A percentile compares a stretch with the other conserved stretches of the same genome.
Evolutionary conservation across 495 filamentous ascomycete species (phyloP).

Genomic region (Lasiosphaeria ovina): DNA sequence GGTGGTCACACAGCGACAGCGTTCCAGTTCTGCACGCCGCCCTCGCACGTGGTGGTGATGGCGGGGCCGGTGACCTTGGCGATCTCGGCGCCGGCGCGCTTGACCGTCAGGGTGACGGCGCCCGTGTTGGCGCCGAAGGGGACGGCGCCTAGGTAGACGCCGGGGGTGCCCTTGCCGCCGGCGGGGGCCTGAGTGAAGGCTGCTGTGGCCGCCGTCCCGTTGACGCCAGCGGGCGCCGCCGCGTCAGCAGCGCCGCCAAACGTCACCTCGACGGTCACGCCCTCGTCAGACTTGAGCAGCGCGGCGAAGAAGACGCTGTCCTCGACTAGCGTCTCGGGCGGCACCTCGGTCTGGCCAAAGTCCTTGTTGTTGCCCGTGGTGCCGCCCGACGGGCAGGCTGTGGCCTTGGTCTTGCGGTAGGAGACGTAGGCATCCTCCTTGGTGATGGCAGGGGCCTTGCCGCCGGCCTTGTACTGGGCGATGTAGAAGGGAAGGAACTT

Average conservation of each 20-base stretch:
- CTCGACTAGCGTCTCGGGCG: conserved; percentile 18
- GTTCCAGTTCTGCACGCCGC: conserved; percentile 25
- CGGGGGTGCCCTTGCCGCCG: conserved; percentile 16
- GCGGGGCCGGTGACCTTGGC: conserved; percentile 13
- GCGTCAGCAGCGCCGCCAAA: conserved; percentile 12
- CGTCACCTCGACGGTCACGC: conserved; percentile 18
- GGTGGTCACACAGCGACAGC: conserved; percentile 14
- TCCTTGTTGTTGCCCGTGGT: conserved; percentile 20
- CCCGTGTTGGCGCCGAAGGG: conserved; percentile 19
- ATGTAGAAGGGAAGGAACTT: conserved; percentile 28
- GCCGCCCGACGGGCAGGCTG: conserved; percentile 20
- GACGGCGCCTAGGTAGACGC: conserved; percentile 25
- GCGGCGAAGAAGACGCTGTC: conserved; percentile 27
- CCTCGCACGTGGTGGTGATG: conserved; percentile 17
- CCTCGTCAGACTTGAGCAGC: conserved; percentile 20
- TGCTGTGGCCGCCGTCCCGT: conserved; percentile 4
- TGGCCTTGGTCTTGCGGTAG: conserved; percentile 22
- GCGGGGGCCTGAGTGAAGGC: conserved; percentile 10
- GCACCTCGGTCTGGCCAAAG: conserved; percentile 13
- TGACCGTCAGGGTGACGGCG: conserved; percentile 21
- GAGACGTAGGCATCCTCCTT: conserved; percentile 9
- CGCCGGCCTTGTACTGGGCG: conserved; percentile 22
- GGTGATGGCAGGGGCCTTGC: not conserved
- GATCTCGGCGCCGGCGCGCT: conserved; percentile 10
- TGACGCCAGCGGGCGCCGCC: no score